These are phyloP conservation scores for Sergeia podlipaevii DNA, from an alignment of 208 protist genomes.

Conservation along the genomic window DNA sequence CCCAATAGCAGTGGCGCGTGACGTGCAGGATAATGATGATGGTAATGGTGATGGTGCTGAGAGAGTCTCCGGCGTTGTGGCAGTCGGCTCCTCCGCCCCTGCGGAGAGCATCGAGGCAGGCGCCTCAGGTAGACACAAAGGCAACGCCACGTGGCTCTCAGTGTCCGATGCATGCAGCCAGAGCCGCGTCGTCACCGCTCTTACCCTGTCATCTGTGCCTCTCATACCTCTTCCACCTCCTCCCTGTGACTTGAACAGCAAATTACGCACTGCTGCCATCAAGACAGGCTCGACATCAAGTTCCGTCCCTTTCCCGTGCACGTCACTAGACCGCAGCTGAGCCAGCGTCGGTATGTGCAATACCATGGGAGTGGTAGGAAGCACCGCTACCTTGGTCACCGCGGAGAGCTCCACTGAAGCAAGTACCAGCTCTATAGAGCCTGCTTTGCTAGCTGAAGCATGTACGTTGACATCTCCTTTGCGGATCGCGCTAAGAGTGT, in stretches of 20 bases:
- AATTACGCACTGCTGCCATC: not conserved
- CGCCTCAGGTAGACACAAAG: not conserved
- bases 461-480: not conserved
- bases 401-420: slow-evolving; percentile 9
- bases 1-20: not conserved
- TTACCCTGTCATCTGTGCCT: slow-evolving; percentile 6
- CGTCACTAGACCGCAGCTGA: not conserved
- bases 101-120: not conserved
- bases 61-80: not conserved
- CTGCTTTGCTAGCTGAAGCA: not conserved
- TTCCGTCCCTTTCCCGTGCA: not conserved
- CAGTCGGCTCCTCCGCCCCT: not conserved
- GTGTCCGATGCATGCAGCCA: slow-evolving; percentile 1
- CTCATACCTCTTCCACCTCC: not conserved
- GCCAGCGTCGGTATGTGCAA: not conserved
- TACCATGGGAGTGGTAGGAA: not conserved
- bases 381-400: slow-evolving; percentile 1
- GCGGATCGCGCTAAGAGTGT: not conserved
- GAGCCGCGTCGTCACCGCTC: slow-evolving; percentile 9
- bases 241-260: not conserved
- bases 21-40: no score
- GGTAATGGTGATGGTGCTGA: no score
- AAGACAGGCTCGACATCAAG: not conserved
- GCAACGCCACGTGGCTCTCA: not conserved
- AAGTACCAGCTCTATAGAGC: not conserved